These are phyloP conservation scores for Marchantia polymorpha DNA, from an alignment of 225 moss, liverwort and hornwort species.

Conservation along the genomic window DNA sequence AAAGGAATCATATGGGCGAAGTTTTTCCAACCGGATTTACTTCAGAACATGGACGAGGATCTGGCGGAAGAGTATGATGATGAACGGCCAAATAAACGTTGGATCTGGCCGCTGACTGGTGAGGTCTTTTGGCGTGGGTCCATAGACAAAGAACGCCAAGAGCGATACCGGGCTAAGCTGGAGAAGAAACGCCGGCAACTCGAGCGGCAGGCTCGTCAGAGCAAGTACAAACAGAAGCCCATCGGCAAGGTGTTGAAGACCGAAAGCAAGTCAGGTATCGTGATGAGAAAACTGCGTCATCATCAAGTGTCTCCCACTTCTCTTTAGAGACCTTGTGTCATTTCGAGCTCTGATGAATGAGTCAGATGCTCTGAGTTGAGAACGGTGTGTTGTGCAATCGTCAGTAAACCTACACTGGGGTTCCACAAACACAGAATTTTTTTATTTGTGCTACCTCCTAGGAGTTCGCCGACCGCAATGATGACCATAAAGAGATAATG, in stretches of 20 bases:
- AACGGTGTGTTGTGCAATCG: too few relatives aligned
- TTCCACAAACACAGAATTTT: too few relatives aligned
- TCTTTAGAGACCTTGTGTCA: neutral
- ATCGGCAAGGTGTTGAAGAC: constrained; percentile 61
- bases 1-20: constrained; percentile 71
- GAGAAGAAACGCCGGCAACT: constrained; percentile 71
- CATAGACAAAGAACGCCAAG: constrained; percentile 64
- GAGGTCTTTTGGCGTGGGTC: constrained; percentile 90
- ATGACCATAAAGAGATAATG: too few relatives aligned
- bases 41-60: constrained; percentile 91
- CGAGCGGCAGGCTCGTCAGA: constrained; percentile 64
- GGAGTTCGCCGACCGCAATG: too few relatives aligned
- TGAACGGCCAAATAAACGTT: constrained; percentile 51
- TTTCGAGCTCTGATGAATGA: neutral
- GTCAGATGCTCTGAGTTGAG: neutral
- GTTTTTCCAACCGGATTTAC: constrained; percentile 46
- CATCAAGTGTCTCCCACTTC: neutral
- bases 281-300: neutral
- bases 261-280: constrained; percentile 32
- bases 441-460: too few relatives aligned
- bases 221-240: constrained; percentile 59
- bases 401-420: too few relatives aligned
- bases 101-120: constrained; percentile 86
- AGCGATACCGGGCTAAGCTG: constrained; percentile 52
- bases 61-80: constrained; percentile 88